Percentiles rank a stretch among this genome's conserved stretches.
Conservation (phyloP, 2,329 filamentous ascomycete species). For the Allantophomopsis lycopodina region DNA sequence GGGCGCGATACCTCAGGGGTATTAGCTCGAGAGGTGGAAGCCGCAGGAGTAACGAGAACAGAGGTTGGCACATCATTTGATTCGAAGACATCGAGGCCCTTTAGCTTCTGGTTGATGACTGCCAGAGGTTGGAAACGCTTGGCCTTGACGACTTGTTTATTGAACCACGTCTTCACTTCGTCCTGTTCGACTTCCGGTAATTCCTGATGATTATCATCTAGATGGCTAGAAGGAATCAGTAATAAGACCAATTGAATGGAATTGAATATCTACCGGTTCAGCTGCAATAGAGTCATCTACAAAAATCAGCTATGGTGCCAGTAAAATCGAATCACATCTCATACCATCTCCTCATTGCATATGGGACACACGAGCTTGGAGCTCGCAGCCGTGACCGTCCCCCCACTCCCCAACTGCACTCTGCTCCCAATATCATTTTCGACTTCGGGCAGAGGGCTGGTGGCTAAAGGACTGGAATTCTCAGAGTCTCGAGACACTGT, state of each 20-base stretch:
- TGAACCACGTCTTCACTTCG: constrained; percentile 70
- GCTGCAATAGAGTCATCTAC: constrained; percentile 78
- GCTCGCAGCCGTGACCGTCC: constrained; percentile 35
- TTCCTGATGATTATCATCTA: constrained; percentile 62
- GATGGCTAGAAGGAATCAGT: constrained; percentile 36
- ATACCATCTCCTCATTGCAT: constrained; percentile 93
- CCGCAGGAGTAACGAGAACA: constrained; percentile 14
- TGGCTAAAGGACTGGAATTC: constrained; percentile 37
- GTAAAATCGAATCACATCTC: constrained; percentile 7
- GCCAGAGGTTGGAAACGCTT: constrained; percentile 64
- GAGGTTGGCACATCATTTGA: constrained; percentile 45
- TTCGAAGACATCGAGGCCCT: constrained; percentile 63
- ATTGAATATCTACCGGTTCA: constrained; percentile 53
- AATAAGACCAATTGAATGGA: constrained; percentile 12
- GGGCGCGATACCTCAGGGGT: constrained; percentile 15
- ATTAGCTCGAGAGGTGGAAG: constrained; percentile 19
- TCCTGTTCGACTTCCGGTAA: constrained; percentile 60
- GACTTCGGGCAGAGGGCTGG: constrained; percentile 55
- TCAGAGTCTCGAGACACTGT: constrained; percentile 67
- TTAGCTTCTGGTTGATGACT: constrained; percentile 62
- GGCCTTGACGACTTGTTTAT: constrained; percentile 61
- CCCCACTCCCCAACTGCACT: constrained; percentile 55
- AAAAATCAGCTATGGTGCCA: constrained; percentile 8
- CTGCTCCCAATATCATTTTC: constrained; percentile 70
- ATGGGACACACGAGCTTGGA: constrained; percentile 85